phyloP scores from a whole-genome alignment of 1,139 yeast species.

The Candida anutae region DNA sequence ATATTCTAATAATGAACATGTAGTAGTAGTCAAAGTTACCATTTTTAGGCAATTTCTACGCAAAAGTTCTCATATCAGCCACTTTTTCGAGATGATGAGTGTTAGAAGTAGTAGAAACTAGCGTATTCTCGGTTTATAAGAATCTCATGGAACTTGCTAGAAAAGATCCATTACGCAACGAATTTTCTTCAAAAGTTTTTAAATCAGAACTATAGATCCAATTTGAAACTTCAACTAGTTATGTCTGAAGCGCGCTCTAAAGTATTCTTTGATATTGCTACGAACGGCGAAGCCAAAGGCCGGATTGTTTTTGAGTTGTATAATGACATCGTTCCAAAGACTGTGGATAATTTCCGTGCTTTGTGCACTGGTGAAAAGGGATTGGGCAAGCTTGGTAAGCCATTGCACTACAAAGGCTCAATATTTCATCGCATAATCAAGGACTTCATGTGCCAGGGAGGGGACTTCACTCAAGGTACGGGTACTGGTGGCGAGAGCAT shows the following conservation, averaged over 20 bases:
- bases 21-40: no score
- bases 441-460: conserved; percentile 92
- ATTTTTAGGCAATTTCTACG: no score
- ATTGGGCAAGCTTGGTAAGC: conserved; percentile 50
- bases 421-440: conserved; percentile 89
- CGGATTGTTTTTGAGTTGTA: conserved; percentile 70
- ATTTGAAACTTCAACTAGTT: no score
- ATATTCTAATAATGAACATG: no score
- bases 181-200: no score
- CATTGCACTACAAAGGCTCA: conserved; percentile 69
- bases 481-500: conserved; percentile 96
- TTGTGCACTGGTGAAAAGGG: conserved; percentile 91
- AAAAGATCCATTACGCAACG: no score
- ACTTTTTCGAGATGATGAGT: no score
- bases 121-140: no score
- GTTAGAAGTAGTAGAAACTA: no score
- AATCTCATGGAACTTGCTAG: no score
- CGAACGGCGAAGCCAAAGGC: conserved; percentile 60
- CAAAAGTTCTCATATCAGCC: no score
- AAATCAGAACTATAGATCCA: no score
- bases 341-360: conserved; percentile 88
- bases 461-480: conserved; percentile 83
- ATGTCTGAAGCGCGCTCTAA: conserved; percentile 14
- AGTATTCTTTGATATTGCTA: conserved; percentile 70
- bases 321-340: conserved; percentile 80